Percentiles rank a stretch among this genome's conserved stretches.
phyloP scores from a whole-genome alignment of 345 rosid genomes.

The Salix suchowensis region DNA sequence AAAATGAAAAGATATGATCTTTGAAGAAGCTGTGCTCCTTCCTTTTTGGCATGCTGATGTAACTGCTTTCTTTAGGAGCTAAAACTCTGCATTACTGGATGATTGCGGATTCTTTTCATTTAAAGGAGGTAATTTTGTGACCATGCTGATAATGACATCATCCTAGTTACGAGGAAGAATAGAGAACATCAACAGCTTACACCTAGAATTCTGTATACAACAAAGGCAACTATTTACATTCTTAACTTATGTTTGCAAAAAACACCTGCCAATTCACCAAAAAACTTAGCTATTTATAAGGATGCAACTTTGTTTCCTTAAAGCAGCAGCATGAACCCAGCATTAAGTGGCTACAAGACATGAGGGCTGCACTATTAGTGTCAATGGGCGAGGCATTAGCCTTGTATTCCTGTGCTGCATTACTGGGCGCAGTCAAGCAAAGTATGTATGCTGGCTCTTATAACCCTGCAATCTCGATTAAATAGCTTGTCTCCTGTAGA shows the following conservation, averaged over 20 bases:
- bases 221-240: neutral
- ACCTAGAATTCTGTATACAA: neutral
- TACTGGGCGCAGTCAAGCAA: neutral
- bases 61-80: neutral
- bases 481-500: neutral
- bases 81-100: neutral
- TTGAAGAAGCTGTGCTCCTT: neutral
- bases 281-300: neutral
- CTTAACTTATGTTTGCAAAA: neutral
- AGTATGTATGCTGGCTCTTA: neutral
- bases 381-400: neutral
- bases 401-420: neutral
- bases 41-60: neutral
- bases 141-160: neutral
- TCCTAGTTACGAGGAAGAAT: neutral
- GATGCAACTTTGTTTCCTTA: neutral
- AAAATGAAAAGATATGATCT: neutral
- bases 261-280: neutral
- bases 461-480: neutral
- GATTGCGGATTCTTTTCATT: neutral
- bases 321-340: neutral
- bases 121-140: neutral
- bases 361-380: neutral
- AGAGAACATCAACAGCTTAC: neutral
- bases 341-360: neutral